Evolutionary conservation across 495 filamentous ascomycete genomes (phyloP).

Genomic region (Lepidopterella palustris): DNA sequence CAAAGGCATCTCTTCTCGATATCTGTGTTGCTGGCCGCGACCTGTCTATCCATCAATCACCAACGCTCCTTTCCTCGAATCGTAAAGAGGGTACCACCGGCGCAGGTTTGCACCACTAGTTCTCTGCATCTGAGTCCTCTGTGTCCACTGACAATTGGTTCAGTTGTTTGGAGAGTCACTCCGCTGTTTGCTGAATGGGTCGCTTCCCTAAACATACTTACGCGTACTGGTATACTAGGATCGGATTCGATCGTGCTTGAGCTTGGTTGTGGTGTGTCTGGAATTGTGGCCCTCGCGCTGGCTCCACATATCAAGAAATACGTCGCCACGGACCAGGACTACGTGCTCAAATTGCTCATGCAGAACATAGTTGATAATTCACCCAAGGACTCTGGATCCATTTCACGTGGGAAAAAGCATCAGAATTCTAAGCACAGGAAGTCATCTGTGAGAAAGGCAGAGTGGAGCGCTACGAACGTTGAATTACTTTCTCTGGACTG

Average conservation of each 20-base stretch:
- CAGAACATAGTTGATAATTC: conserved; percentile 67
- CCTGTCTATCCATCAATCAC: conserved; percentile 78
- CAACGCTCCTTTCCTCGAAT: conserved; percentile 68
- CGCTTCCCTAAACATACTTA: conserved; percentile 57
- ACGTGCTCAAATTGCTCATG: conserved; percentile 66
- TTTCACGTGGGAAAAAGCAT: conserved; percentile 2
- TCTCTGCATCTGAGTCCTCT: conserved; percentile 6
- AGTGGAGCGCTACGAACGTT: conserved; percentile 34
- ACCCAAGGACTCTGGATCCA: neutral
- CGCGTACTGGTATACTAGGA: conserved; percentile 49
- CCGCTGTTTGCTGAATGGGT: conserved; percentile 82
- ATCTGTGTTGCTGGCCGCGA: conserved; percentile 62
- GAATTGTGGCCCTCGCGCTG: conserved; percentile 61
- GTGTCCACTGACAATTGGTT: conserved; percentile 9
- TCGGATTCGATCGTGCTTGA: conserved; percentile 60
- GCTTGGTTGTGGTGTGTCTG: conserved; percentile 81
- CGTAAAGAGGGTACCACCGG: conserved; percentile 84
- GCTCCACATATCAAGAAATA: conserved; percentile 57
- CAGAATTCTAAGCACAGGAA: conserved; percentile 7
- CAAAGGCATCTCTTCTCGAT: conserved; percentile 57
- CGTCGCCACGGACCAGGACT: conserved; percentile 81
- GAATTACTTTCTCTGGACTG: conserved; percentile 57
- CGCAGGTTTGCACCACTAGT: conserved; percentile 54
- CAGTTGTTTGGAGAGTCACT: conserved; percentile 89
- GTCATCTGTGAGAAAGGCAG: neutral